Evolutionary conservation across 192 early-diverging fungal species (phyloP).

Genomic region (Coemansia sp.): DNA sequence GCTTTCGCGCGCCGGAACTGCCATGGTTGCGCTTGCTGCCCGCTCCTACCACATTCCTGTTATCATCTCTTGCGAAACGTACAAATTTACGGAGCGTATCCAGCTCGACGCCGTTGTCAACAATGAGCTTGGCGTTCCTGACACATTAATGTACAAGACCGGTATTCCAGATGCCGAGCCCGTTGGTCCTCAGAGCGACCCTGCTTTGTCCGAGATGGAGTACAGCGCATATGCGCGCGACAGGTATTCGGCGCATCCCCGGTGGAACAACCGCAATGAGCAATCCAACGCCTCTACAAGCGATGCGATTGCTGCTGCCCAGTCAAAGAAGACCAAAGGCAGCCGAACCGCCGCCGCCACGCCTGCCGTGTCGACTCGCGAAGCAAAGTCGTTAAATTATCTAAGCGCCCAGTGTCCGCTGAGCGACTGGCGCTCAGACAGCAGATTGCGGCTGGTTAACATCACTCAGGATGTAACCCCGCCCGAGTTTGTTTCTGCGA

Average conservation of each 20-base stretch:
- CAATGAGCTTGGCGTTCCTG: conserved; percentile 94
- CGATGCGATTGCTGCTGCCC: conserved; percentile 9
- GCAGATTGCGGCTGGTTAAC: conserved; percentile 82
- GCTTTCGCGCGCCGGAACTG: conserved; percentile 85
- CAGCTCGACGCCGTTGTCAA: conserved; percentile 94
- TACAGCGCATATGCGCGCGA: conserved; percentile 56
- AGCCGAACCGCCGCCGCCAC: conserved; percentile 13
- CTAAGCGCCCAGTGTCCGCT: conserved; percentile 38
- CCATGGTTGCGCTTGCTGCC: conserved; percentile 89
- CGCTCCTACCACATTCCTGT: conserved; percentile 88
- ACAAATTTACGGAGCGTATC: conserved; percentile 91
- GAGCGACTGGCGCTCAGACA: conserved; percentile 74
- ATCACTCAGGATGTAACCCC: conserved; percentile 95
- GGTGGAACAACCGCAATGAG: conserved; percentile 47
- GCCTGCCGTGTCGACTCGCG: conserved; percentile 19
- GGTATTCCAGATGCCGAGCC: conserved; percentile 44
- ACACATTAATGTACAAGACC: conserved; percentile 69
- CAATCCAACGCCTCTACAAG: conserved; percentile 5
- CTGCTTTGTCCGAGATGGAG: conserved; percentile 44
- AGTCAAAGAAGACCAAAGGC: conserved; percentile 26
- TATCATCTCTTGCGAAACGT: conserved; percentile 91
- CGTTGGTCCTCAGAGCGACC: conserved; percentile 35
- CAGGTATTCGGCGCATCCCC: conserved; percentile 50
- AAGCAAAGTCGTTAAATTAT: conserved; percentile 20
- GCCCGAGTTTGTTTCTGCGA: conserved; percentile 84